Conservation (phyloP, 2,329 filamentous ascomycete genomes). For the Fusarium sp. region DNA sequence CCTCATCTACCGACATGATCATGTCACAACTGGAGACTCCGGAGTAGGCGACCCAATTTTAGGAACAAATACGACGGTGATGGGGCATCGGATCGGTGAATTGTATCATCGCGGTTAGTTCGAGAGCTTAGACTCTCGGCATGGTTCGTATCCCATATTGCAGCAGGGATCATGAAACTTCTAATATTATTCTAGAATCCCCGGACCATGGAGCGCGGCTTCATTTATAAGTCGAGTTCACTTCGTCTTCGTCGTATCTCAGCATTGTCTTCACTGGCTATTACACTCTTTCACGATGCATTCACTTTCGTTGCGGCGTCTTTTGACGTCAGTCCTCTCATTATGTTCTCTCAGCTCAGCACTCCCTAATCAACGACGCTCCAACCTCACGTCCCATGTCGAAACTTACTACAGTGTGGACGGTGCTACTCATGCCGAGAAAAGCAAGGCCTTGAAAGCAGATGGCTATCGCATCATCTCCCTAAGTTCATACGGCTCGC, state of each 20-base stretch:
- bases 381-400: background rate
- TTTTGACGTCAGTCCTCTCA: conserved; percentile 10
- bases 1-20: background rate
- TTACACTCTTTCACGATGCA: background rate
- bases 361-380: background rate
- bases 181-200: conserved; percentile 1
- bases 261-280: background rate
- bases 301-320: background rate
- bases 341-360: background rate
- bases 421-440: background rate
- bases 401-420: conserved; percentile 19
- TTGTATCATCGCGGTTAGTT: background rate
- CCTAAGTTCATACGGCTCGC: conserved; percentile 24
- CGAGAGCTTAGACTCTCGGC: background rate
- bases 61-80: background rate
- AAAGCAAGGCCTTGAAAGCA: background rate
- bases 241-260: background rate
- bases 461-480: conserved; percentile 22
- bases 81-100: background rate
- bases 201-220: background rate
- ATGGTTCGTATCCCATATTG: background rate
- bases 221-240: background rate
- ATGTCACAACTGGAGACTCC: background rate
- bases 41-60: background rate
- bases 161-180: conserved; percentile 6